Evolutionary conservation across 176 grass and related monocot genomes (phyloP).

Genomic region (Oryza rufipogon): DNA sequence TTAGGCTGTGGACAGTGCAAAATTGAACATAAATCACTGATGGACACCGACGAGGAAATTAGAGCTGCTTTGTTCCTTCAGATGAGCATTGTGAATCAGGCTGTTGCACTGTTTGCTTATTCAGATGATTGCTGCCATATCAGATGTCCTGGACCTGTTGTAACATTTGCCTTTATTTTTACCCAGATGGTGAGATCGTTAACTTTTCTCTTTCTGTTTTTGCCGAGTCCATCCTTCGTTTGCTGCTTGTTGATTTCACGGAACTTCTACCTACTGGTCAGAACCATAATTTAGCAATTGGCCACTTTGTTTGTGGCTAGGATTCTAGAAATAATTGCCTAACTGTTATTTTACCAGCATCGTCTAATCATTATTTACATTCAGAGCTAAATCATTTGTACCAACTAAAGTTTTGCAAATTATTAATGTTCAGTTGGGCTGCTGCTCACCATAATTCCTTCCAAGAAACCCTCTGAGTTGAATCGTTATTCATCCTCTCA

Average conservation of each 20-base stretch:
- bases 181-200: constrained; percentile 34
- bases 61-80: constrained; percentile 52
- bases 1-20: constrained; percentile 38
- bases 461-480: neutral
- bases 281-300: constrained; percentile 26
- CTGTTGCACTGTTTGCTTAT: constrained; percentile 38
- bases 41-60: constrained; percentile 38
- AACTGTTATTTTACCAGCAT: neutral
- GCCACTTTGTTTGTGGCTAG: neutral
- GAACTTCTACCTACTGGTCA: neutral
- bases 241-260: constrained; percentile 8
- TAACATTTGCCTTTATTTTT: constrained; percentile 31
- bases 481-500: constrained; percentile 30
- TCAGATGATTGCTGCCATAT: constrained; percentile 37
- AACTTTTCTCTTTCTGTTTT: constrained; percentile 5
- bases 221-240: neutral
- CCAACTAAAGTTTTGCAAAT: neutral
- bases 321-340: neutral
- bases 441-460: neutral
- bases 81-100: constrained; percentile 46
- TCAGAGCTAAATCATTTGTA: constrained; percentile 15
- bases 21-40: constrained; percentile 23
- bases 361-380: neutral
- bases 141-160: constrained; percentile 36
- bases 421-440: neutral